Base-by-base conservation (phyloP, 305 asterid species). In the Fraxinus paxiana region DNA sequence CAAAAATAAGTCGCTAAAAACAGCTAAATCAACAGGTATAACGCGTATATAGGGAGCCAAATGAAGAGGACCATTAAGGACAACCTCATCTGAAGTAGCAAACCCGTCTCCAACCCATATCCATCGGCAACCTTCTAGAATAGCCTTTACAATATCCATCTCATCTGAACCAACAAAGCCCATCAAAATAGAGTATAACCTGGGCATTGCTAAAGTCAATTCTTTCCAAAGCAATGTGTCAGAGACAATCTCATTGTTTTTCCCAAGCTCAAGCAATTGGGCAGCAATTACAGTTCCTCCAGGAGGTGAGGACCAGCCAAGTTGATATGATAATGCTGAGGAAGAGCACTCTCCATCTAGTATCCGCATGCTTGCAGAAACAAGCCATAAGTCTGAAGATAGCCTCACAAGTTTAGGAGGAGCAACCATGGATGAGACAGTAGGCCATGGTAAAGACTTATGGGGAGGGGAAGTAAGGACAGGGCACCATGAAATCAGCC, bases 71-170 rank as follows among this genome's bases (percentile, higher is more conserved):
- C 99, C 98, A 84, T 87, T 92, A 83, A 95, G 97, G 82, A 92
- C 99, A 79, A 95, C 99, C 87, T 95, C 99, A 82, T 88, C 92
- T 37, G 93, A 83, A 79, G 95, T 93, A 61, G 98, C 96, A 85
- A 94, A 95, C 65, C 99, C 99, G 87, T 95, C 98, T 83, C 99
- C 99, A n/a, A 95, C 99, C 99, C 99, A 95, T 86, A 95, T 87
- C 97, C 99, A 95, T 89, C 96, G 89, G 85, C 91, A 87, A 83
- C 99, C 97, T 92, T 95, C 99, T 81, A 95, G 88, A 87, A 95
- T 87, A 86, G 97, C 99, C 88, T 91, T 95, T 72, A 95, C 95
- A 83, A 95, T 90, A 78, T 94, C 98, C 87, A 95, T 91, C 86
- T 94, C 98, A 87, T 95, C 99, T 56, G 99, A 88, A 83, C 91